Evolutionary conservation across 2,329 filamentous ascomycete genomes (phyloP).

Genomic region (Plenodomus tracheiphilus): DNA sequence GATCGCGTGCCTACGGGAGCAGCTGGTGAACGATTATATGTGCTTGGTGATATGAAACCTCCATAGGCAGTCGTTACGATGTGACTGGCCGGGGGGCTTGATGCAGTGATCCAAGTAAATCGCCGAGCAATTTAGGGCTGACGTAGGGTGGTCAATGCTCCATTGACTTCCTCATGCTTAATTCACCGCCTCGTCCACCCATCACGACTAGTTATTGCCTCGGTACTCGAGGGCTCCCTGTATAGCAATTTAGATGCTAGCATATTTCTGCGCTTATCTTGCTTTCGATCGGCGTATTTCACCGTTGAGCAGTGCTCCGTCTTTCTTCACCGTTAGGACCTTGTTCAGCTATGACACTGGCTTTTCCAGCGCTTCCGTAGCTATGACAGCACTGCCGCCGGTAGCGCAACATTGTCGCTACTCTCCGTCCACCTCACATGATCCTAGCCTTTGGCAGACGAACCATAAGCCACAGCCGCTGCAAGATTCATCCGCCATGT

Average conservation of each 20-base stretch:
- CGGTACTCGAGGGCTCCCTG: neutral
- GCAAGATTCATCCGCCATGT: conserved; percentile 6
- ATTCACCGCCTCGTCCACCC: neutral
- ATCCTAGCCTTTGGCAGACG: conserved; percentile 1
- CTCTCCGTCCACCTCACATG: conserved; percentile 3
- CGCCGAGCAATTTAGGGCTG: neutral
- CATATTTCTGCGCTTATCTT: neutral
- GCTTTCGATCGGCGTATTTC: neutral
- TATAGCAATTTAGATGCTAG: neutral
- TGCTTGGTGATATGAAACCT: too few relatives aligned
- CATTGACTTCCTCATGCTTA: neutral
- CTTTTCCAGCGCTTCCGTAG: neutral
- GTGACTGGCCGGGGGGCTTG: too few relatives aligned
- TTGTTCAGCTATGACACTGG: neutral
- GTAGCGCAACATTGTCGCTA: conserved; percentile 8
- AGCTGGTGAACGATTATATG: too few relatives aligned
- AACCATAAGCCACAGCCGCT: conserved; percentile 14
- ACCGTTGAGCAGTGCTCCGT: neutral
- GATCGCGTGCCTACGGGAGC: too few relatives aligned
- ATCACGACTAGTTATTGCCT: neutral
- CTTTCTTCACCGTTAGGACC: neutral
- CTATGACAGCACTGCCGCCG: conserved; percentile 4
- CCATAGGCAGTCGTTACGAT: neutral
- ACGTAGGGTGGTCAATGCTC: neutral
- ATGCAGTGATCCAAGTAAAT: too few relatives aligned